These are phyloP conservation scores for Penicillium sp. DNA, from an alignment of 2,329 filamentous ascomycete genomes.

Conservation along the genomic window DNA sequence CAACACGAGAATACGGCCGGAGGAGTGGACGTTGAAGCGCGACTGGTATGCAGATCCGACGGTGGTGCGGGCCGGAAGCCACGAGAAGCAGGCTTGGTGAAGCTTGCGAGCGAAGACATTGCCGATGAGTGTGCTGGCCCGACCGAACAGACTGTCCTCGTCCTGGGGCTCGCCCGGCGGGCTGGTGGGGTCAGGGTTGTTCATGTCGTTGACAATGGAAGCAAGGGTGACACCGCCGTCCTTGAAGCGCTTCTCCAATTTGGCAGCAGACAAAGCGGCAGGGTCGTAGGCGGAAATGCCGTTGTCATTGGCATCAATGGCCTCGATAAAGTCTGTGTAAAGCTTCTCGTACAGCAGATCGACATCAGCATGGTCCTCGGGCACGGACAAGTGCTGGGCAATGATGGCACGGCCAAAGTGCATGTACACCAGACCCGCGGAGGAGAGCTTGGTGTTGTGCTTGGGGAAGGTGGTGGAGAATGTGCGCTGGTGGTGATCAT, in stretches of 20 bases:
- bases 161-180: conserved; percentile 59
- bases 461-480: conserved; percentile 82
- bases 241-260: conserved; percentile 75
- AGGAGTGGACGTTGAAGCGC: conserved; percentile 62
- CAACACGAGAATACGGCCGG: conserved; percentile 77
- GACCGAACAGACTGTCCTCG: conserved; percentile 75
- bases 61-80: conserved; percentile 80
- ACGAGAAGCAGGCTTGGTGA: conserved; percentile 67
- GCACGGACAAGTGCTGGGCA: conserved; percentile 58
- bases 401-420: conserved; percentile 89
- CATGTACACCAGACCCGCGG: conserved; percentile 89
- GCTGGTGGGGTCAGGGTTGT: conserved; percentile 56
- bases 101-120: conserved; percentile 81
- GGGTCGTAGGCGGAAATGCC: conserved; percentile 81
- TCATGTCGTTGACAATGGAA: conserved; percentile 74
- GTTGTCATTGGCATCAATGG: conserved; percentile 96
- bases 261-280: conserved; percentile 61
- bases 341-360: conserved; percentile 77
- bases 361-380: conserved; percentile 62
- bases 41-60: conserved; percentile 71
- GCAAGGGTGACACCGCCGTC: conserved; percentile 79
- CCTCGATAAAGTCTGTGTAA: conserved; percentile 90
- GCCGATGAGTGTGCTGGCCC: conserved; percentile 77
- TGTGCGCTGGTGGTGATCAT: conserved; percentile 94
- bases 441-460: conserved; percentile 82